Conservation (phyloP, 805 yeast genomes). For the Candida glaebosa region DNA sequence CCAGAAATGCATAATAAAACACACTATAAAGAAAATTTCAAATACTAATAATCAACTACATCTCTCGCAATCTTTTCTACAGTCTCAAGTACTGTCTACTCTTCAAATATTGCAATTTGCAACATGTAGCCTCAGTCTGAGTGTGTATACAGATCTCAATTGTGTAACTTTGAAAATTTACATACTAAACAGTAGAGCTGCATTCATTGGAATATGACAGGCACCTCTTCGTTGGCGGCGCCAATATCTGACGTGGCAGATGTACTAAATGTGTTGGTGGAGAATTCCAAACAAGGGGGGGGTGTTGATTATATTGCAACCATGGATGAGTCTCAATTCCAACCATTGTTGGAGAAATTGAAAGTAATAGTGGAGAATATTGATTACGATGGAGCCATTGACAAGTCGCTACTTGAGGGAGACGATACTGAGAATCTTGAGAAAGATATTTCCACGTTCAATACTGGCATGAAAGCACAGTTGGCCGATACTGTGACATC, state of each 20-base stretch:
- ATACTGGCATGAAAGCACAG: conserved; percentile 18
- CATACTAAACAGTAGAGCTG: too few relatives aligned
- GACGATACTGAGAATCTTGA: conserved; percentile 6
- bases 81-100: too few relatives aligned
- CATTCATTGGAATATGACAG: too few relatives aligned
- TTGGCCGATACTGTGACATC: conserved; percentile 18
- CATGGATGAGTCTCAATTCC: background rate
- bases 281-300: background rate
- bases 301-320: background rate
- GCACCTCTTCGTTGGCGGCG: background rate
- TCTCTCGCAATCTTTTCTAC: too few relatives aligned
- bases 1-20: background rate
- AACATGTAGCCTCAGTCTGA: too few relatives aligned
- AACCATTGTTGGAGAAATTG: background rate
- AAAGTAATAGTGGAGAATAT: background rate
- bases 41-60: too few relatives aligned
- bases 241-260: background rate
- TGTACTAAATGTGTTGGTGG: background rate
- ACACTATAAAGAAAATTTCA: background rate
- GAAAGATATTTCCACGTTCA: conserved; percentile 18
- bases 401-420: background rate
- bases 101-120: too few relatives aligned
- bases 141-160: too few relatives aligned
- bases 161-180: too few relatives aligned
- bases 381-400: conserved; percentile 1